Conservation (phyloP, 129 eudicot species). For the Erigeron canadensis region DNA sequence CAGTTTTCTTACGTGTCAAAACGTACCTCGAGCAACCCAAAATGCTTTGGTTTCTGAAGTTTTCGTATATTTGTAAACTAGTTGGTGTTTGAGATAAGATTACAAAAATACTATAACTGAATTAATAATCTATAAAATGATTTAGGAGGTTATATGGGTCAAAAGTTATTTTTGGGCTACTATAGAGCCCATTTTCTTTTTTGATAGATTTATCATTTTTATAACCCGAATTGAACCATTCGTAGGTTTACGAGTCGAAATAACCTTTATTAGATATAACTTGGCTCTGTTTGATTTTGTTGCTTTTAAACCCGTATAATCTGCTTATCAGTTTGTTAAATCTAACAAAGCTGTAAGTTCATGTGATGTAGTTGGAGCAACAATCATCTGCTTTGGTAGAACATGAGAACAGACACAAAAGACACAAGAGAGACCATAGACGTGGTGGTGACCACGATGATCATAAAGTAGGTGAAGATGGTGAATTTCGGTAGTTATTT, state of each 20-base stretch:
- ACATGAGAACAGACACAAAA: conserved; percentile 58
- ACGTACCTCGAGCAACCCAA: neutral
- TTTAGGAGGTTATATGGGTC: neutral
- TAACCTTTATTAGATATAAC: neutral
- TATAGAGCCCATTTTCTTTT: neutral
- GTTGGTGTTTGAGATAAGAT: neutral
- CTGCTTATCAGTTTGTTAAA: neutral
- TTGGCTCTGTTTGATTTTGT: neutral
- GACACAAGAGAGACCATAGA: conserved; percentile 65
- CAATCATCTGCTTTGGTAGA: conserved; percentile 42
- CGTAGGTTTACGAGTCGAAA: neutral
- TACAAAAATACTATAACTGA: neutral
- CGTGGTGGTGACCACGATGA: conserved; percentile 50
- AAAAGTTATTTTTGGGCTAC: neutral
- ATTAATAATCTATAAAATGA: neutral
- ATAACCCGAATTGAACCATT: neutral
- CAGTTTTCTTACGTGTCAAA: too few relatives aligned
- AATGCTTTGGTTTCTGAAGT: neutral
- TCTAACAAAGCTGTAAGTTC: neutral
- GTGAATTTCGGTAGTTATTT: conserved; percentile 51
- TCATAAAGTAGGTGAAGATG: conserved; percentile 60
- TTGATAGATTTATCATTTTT: neutral
- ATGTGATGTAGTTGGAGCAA: conserved; percentile 51
- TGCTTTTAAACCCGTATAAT: neutral
- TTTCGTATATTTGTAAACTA: neutral